phyloP scores from a whole-genome alignment of 306 rosid species.

The Citrullus colocynthis region DNA sequence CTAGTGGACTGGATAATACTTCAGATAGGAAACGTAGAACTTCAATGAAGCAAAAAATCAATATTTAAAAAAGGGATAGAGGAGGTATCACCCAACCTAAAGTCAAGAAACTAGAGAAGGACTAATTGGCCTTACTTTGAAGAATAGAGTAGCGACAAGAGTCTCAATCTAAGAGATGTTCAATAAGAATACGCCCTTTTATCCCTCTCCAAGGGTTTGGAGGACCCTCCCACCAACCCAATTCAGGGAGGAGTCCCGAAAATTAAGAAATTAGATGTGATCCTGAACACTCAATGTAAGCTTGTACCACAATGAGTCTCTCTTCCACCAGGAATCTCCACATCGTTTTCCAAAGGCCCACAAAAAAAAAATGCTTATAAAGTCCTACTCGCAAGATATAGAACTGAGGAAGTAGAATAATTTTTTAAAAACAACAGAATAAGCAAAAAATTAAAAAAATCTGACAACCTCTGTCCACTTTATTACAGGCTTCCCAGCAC shows the following conservation, averaged over 20 bases:
- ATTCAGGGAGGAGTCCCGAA: background rate
- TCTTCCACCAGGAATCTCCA: background rate
- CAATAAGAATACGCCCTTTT: background rate
- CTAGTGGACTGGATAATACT: background rate
- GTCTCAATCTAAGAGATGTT: background rate
- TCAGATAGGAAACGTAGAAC: background rate
- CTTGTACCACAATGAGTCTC: background rate
- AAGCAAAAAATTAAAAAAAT: slow-evolving; percentile 2
- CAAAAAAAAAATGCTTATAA: background rate
- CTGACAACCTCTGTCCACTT: slow-evolving; percentile 66
- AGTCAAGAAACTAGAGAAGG: background rate
- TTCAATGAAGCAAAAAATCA: background rate
- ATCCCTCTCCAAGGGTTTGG: background rate
- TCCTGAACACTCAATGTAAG: background rate
- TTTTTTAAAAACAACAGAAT: background rate
- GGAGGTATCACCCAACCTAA: background rate
- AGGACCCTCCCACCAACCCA: background rate
- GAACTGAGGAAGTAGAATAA: background rate
- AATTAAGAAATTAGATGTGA: background rate
- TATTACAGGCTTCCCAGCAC: slow-evolving; percentile 78
- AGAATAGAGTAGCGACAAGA: background rate
- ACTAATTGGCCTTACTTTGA: background rate
- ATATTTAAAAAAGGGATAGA: background rate
- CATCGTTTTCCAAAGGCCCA: background rate
- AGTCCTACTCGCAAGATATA: background rate